Evolutionary conservation across 2,329 filamentous ascomycete species (phyloP), one percentile per base, ranked within the genome.

Genomic region (Phialocephala subalpina): DNA sequence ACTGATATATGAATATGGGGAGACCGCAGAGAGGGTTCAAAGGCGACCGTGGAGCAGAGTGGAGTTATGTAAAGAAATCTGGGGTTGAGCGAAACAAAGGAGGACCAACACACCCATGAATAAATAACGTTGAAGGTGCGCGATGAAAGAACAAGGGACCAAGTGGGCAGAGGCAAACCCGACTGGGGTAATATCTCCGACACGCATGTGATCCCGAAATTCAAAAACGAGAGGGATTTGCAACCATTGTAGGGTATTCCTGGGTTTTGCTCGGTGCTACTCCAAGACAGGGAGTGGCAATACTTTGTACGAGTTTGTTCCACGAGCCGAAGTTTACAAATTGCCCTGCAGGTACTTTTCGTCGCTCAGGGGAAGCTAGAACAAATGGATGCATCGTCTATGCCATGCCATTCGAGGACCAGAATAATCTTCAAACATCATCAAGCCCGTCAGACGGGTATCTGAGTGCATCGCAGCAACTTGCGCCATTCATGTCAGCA

Each of bases 191-290:
- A 68, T 38, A 69, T n/a, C 33, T 63, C 70, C 70, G 70, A 58
- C 55, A 33, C 18, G 58, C 69, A 69, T 68, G 69, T 70, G 69
- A 71, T 70, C 61, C 63, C 63, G 62, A 65, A 63, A 58, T 27
- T 47, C 18, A 60, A 36, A 29, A 58, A 53, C 52, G 36, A 18
- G 61, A 64, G 20, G 40, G 58, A 35, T 47, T 49, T 33, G 40
- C 58, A 33, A 14, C 27, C 18, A 8, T 18, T 27, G 16, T 62
- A 11, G 3, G 33, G 25, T 40, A 6, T 29, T 53, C 9, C 53
- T 57, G 2, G 12, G 18, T 11, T 7, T 29, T 45, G 18, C 42
- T 49, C 18, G 58, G 58, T 60, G 40, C 22, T 27, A 53, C 49
- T 53, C 16, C 9, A 12, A 27, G 25, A 53, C 49, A 53, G 49